Base-by-base conservation (phyloP, 441 rosid species). In the Pelargonium hybrid region DNA sequence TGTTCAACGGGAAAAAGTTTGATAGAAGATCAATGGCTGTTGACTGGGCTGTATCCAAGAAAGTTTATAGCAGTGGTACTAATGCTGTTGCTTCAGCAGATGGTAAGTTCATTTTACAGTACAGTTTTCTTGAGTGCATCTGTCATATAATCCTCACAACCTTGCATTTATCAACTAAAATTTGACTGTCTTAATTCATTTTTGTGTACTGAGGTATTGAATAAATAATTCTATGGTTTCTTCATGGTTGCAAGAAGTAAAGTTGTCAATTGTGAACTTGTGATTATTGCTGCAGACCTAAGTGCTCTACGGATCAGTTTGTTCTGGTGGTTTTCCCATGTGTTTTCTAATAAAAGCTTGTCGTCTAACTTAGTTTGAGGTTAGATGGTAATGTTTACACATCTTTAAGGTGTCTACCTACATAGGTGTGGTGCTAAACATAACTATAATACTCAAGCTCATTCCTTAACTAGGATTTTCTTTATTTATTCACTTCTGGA, bases 21-120 rank as follows among this genome's bases (percentile, higher is more conserved):
- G 82, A 76, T 69, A 84, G 85, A 83, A 87, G 98, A 77, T 86
- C 96, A 41, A 87, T 93, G 75, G 96, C 97, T 67, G 96, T 93
- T 73, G 97, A 93, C 78, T 93, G 97, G 98, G 98, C 96, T 71
- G 90, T 93, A 77, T 86, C 94, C 11, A 93, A 91, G 83, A 93
- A 91, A 74, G 68, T 90, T 18, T 91, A 91, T 75, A 78, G 75
- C 67, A 85, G 74, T 43, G 76, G 89, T 34, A 76, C 82, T 73
- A 82, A 72, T 78, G 79, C 82, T n/a, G 74, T 78, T 76, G 83
- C 81, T 68, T 73, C 87, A 66, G 84, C 71, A 65, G 89, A 87
- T 80, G 96, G 97, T 91, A 85, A 73, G 65, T 25, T 34, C 37
- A 61, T 25, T 15, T 61, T 23, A 4, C 65, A 7, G 37, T 23